Evolutionary conservation across 805 yeast species (phyloP).

Genomic region (Scheffersomyces stipitis): DNA sequence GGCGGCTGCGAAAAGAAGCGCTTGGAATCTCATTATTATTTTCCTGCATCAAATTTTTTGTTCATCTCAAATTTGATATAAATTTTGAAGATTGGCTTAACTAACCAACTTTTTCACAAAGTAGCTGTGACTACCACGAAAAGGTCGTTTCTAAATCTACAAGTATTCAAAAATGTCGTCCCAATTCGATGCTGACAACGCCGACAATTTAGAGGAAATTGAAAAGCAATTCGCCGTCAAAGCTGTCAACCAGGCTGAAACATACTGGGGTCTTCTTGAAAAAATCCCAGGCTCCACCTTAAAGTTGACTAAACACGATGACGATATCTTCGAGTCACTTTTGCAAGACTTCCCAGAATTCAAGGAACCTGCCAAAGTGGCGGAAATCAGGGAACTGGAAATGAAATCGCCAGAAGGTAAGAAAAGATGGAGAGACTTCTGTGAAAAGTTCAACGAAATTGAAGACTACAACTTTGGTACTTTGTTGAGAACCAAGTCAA

Average conservation of each 20-base stretch:
- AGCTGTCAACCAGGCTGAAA: slow-evolving; percentile 93
- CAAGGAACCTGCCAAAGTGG: slow-evolving; percentile 55
- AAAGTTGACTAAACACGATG: slow-evolving; percentile 69
- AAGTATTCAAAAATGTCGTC: too few relatives aligned
- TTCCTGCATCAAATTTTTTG: too few relatives aligned
- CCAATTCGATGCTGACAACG: slow-evolving; percentile 78
- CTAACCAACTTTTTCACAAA: too few relatives aligned
- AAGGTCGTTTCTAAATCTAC: too few relatives aligned
- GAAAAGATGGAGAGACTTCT: slow-evolving; percentile 85
- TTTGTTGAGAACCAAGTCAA: slow-evolving; percentile 70
- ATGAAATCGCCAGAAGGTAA: slow-evolving; percentile 82
- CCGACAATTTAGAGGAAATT: slow-evolving; percentile 93
- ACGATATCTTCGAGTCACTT: slow-evolving; percentile 62
- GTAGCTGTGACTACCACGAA: too few relatives aligned
- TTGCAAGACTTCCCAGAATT: slow-evolving; percentile 87
- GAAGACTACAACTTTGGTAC: slow-evolving; percentile 97
- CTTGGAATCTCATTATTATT: too few relatives aligned
- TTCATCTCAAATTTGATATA: too few relatives aligned
- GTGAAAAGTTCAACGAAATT: slow-evolving; percentile 79
- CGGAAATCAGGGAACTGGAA: slow-evolving; percentile 66
- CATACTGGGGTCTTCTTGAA: slow-evolving; percentile 82
- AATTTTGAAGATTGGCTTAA: too few relatives aligned
- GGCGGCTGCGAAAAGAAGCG: too few relatives aligned
- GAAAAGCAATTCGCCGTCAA: slow-evolving; percentile 97
- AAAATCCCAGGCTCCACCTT: slow-evolving; percentile 78